Evolutionary conservation across 2,329 filamentous ascomycete species (phyloP), one percentile per base, ranked within the genome.

Genomic region (Fusarium fracticaudum): DNA sequence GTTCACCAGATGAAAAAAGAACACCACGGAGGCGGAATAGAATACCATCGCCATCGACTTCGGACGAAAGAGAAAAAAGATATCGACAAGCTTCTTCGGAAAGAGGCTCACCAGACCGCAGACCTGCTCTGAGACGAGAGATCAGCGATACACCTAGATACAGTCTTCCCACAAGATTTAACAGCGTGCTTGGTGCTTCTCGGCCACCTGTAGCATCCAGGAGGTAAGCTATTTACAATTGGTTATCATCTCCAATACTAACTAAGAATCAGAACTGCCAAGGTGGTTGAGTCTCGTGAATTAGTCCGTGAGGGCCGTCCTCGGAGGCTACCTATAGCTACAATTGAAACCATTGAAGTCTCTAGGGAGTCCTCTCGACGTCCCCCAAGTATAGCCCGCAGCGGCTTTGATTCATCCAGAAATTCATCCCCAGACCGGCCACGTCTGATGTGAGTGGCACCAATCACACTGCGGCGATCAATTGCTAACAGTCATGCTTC

Each of bases 151-250:
- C 78, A 7, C 79, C 80, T 44, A 80, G 77, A 53, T 75, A 77
- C 40, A 77, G 73, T 51, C 75, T 77, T 13, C 77, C 72, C 14
- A 69, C 71, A 47, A 73, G 79, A 43, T 72, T 77, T 5, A 55
- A 76, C 4, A 80, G 80, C 64, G 75, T 82, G 14, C 80, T 83
- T 60, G 81, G 81, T 48, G 76, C 77, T 48, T 81, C 82, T 47
- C 77, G 82, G 15, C 82, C 82, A 12, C 81, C 81, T 8, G 71
- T 82, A 10, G 72, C 81, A 12, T 81, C 81, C 12, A 78, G 79
- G 65, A 81, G 79, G 81, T 81, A 59, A 59, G 76, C 66, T 26
- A 20, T 22, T 17, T 50, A 15, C 18, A 37, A 17, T 51, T 22
- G 35, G n/a, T 45, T n/a, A 10, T 40, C 33, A n/a, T 26, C n/a